Evolutionary conservation across 495 filamentous ascomycete species (phyloP).

Genomic region (Opeltia flavorubescens): DNA sequence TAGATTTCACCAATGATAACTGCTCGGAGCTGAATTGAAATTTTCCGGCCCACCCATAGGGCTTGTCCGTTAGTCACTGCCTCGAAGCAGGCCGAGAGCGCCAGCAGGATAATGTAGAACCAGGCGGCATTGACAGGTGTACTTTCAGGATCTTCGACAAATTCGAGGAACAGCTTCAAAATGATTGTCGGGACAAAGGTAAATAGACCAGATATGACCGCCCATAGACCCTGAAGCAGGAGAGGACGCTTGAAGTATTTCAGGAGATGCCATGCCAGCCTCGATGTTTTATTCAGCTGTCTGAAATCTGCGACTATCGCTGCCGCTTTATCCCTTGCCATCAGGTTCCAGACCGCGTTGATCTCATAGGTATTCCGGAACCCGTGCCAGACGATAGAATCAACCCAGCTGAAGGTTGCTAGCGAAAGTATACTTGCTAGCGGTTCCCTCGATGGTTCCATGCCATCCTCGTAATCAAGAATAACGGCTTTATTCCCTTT

Average conservation of each 20-base stretch:
- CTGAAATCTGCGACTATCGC: constrained; percentile 67
- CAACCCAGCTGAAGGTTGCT: constrained; percentile 81
- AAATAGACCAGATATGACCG: constrained; percentile 59
- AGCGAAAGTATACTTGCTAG: constrained; percentile 78
- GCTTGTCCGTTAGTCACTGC: constrained; percentile 74
- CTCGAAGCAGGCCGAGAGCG: constrained; percentile 60
- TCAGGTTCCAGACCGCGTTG: constrained; percentile 79
- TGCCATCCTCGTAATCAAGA: constrained; percentile 70
- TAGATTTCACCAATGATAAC: constrained; percentile 98
- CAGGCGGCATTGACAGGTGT: constrained; percentile 83
- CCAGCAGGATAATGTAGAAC: constrained; percentile 87
- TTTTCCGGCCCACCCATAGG: constrained; percentile 86
- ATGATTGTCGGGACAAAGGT: constrained; percentile 87
- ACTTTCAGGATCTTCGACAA: constrained; percentile 68
- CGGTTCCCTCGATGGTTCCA: constrained; percentile 75
- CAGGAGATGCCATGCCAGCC: constrained; percentile 65
- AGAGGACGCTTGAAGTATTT: constrained; percentile 71
- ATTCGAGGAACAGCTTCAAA: constrained; percentile 80
- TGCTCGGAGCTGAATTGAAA: constrained; percentile 82
- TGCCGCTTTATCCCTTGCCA: constrained; percentile 75
- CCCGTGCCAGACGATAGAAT: constrained; percentile 79
- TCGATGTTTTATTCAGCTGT: constrained; percentile 70
- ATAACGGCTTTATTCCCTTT: constrained; percentile 85
- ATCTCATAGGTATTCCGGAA: constrained; percentile 76
- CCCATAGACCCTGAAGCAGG: constrained; percentile 66